A percentile compares a stretch with the other conserved stretches of the same genome.
These are phyloP conservation scores for Sclerotinia spermophila DNA, from an alignment of 2,329 filamentous ascomycete species.

Conservation along the genomic window DNA sequence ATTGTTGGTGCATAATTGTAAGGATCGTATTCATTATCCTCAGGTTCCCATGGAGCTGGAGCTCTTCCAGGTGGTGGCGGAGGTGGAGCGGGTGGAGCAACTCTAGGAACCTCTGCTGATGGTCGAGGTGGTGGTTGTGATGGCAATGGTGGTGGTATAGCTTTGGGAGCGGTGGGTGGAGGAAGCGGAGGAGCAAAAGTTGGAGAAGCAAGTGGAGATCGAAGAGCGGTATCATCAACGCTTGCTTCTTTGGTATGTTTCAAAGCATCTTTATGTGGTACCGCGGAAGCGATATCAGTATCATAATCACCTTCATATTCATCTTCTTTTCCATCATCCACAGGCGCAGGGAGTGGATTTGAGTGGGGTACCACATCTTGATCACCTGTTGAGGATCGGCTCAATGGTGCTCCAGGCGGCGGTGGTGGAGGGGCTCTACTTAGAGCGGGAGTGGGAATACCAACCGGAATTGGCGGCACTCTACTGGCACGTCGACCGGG, in stretches of 20 bases:
- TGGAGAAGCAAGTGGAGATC: conserved; percentile 43
- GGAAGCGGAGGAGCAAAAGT: conserved; percentile 51
- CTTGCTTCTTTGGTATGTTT: conserved; percentile 79
- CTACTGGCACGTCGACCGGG: conserved; percentile 55
- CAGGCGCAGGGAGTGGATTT: conserved; percentile 47
- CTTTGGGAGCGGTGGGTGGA: conserved; percentile 51
- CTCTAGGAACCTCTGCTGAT: conserved; percentile 69
- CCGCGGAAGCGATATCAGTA: conserved; percentile 91
- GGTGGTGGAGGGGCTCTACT: conserved; percentile 65
- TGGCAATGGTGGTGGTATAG: conserved; percentile 62
- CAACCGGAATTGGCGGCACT: conserved; percentile 57
- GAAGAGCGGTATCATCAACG: conserved; percentile 61
- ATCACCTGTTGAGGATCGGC: conserved; percentile 58
- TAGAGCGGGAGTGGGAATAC: conserved; percentile 46
- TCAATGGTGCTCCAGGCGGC: conserved; percentile 52
- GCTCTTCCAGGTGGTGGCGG: conserved; percentile 41
- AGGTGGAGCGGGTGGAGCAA: conserved; percentile 56
- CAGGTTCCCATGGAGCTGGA: conserved; percentile 52
- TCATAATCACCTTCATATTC: conserved; percentile 98
- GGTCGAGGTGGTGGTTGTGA: conserved; percentile 51
- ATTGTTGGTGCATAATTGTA: conserved; percentile 47
- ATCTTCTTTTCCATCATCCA: conserved; percentile 75
- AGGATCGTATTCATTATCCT: conserved; percentile 69
- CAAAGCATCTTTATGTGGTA: conserved; percentile 88
- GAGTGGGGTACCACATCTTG: conserved; percentile 45